A percentile compares a stretch with the other conserved stretches of the same genome.
Conservation (phyloP, 2,329 filamentous ascomycete species). For the Lachnellula suecica region DNA sequence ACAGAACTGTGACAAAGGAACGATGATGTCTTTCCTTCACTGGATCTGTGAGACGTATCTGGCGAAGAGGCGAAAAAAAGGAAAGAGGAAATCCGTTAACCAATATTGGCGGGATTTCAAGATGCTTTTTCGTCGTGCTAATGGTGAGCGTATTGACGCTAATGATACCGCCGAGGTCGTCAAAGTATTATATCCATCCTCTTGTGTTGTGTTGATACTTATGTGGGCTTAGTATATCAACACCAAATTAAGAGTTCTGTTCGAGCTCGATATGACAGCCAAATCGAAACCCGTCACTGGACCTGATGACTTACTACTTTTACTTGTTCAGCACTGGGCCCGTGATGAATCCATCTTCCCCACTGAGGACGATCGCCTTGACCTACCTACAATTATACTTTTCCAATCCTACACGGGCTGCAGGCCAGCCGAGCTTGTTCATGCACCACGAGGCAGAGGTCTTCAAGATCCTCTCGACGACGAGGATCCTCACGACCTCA, state of each 20-base stretch:
- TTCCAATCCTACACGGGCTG: conserved; percentile 26
- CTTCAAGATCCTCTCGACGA: conserved; percentile 23
- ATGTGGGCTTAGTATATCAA: conserved; percentile 15
- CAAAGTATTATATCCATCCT: conserved; percentile 9
- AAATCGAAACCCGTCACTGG: conserved; percentile 22
- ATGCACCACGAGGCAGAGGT: conserved; percentile 25
- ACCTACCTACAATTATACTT: conserved; percentile 26
- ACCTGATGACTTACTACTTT: conserved; percentile 23
- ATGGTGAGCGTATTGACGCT: conserved; percentile 11
- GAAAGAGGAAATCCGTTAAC: conserved; percentile 10
- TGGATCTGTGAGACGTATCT: conserved; percentile 27
- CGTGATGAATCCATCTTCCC: conserved; percentile 24
- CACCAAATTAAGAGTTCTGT: conserved; percentile 13
- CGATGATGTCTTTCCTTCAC: conserved; percentile 27
- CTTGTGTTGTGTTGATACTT: conserved; percentile 2
- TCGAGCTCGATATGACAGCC: conserved; percentile 13
- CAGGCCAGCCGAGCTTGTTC: conserved; percentile 26
- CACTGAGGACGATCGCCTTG: conserved; percentile 25
- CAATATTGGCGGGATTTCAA: conserved; percentile 14
- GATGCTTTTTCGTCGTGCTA: conserved; percentile 15
- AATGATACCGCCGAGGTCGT: conserved; percentile 16
- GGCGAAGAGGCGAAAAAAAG: conserved; percentile 10
- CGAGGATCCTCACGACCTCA: neutral
- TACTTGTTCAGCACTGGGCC: conserved; percentile 23
- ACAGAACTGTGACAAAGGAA: conserved; percentile 23